Conservation (phyloP, 1,284 basidiomycete species). For the Papiliotrema fonsecae region DNA sequence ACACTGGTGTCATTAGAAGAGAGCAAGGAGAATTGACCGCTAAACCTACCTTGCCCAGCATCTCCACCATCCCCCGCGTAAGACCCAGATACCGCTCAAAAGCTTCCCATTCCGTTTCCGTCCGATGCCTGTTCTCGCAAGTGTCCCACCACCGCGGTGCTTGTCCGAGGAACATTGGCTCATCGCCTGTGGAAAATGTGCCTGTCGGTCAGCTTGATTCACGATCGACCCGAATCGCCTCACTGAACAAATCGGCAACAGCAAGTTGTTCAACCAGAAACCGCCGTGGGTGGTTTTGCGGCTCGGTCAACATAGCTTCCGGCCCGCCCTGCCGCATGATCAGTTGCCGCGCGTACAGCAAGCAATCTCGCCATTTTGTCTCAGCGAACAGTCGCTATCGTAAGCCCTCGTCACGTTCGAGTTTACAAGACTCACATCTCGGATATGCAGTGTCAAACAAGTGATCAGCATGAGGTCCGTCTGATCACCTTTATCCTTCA, state of each 20-base stretch:
- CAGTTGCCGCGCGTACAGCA: too few species aligned
- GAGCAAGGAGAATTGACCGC: background rate
- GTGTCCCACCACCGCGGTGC: slow-evolving; percentile 14
- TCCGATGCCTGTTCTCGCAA: slow-evolving; percentile 3
- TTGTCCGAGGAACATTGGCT: slow-evolving; percentile 13
- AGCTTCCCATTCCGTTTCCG: slow-evolving; percentile 13
- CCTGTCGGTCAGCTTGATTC: slow-evolving; percentile 1
- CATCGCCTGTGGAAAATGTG: slow-evolving; percentile 14
- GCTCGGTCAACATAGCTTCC: too few species aligned
- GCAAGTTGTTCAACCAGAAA: slow-evolving; percentile 18
- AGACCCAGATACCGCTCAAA: slow-evolving; percentile 18
- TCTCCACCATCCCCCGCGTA: slow-evolving; percentile 14
- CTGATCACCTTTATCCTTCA: too few species aligned
- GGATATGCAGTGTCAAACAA: too few species aligned
- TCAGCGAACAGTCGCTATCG: too few species aligned
- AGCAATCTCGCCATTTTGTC: too few species aligned
- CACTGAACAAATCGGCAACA: slow-evolving; percentile 15
- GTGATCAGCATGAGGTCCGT: too few species aligned
- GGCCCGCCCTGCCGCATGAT: too few species aligned
- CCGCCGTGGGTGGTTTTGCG: slow-evolving; percentile 8
- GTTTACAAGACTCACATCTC: too few species aligned
- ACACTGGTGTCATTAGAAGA: too few species aligned
- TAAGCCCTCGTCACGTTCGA: too few species aligned
- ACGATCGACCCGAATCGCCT: background rate
- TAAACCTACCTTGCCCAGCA: slow-evolving; percentile 15